A percentile compares a stretch with the other conserved stretches of the same genome.
These are phyloP conservation scores for Lepidopterella palustris DNA, from an alignment of 495 filamentous ascomycete species.

Conservation along the genomic window DNA sequence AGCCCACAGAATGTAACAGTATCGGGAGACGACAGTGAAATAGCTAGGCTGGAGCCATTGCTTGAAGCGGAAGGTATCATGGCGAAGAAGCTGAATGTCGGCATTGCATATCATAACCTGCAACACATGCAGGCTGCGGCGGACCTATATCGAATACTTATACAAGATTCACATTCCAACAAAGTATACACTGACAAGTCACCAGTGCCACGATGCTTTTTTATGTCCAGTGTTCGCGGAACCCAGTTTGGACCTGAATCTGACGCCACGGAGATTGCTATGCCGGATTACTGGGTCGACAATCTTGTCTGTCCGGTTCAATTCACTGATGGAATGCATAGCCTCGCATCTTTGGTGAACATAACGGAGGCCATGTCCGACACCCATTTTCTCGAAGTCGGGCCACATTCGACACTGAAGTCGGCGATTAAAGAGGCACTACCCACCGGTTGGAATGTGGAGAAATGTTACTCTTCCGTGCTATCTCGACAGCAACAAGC, in stretches of 20 bases:
- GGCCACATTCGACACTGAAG: background rate
- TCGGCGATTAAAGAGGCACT: background rate
- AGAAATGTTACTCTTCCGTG: background rate
- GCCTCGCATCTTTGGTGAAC: slow-evolving; percentile 26
- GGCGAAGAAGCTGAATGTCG: slow-evolving; percentile 25
- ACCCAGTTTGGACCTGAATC: background rate
- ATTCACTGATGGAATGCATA: slow-evolving; percentile 52
- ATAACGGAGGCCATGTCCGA: background rate
- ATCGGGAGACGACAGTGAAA: background rate
- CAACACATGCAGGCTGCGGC: slow-evolving; percentile 29
- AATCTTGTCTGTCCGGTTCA: slow-evolving; percentile 29
- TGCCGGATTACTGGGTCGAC: background rate
- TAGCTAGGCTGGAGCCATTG: background rate
- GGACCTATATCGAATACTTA: slow-evolving; percentile 11
- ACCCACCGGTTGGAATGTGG: no score
- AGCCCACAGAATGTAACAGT: slow-evolving; percentile 7
- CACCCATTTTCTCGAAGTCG: background rate
- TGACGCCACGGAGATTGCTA: background rate
- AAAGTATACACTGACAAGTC: background rate
- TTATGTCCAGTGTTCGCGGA: background rate
- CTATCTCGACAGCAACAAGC: background rate
- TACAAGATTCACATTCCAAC: background rate
- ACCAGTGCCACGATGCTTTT: background rate
- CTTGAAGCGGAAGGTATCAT: slow-evolving; percentile 17
- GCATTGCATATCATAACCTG: slow-evolving; percentile 34